Evolutionary conservation across 2,329 filamentous ascomycete species (phyloP).

Genomic region (Didymosphaeria variabile): DNA sequence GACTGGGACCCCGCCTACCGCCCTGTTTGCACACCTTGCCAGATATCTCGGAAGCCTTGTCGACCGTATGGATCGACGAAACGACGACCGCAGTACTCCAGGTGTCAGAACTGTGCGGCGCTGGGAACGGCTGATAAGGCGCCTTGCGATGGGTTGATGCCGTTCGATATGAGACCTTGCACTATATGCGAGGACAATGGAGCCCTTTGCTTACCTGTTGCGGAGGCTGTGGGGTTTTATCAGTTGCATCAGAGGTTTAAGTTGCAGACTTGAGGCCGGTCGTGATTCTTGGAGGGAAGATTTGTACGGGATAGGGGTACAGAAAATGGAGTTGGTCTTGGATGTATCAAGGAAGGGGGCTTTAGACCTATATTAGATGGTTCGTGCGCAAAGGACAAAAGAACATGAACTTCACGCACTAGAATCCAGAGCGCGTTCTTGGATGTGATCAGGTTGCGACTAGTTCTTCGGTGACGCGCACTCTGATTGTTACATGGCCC

Average conservation of each 20-base stretch:
- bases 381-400: background rate
- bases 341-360: background rate
- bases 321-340: background rate
- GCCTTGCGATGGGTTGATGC: constrained; percentile 1
- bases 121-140: background rate
- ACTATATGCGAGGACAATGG: background rate
- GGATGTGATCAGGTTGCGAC: no score
- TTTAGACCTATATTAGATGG: background rate
- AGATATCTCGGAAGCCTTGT: background rate
- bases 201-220: background rate
- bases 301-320: background rate
- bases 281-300: background rate
- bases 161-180: background rate
- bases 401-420: no score
- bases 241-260: background rate
- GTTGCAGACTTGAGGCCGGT: no score
- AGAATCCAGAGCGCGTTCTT: no score
- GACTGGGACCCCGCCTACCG: background rate
- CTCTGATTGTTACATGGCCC: no score
- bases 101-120: background rate
- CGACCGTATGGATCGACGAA: background rate
- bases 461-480: no score
- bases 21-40: background rate
- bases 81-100: background rate
- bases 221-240: background rate